Percentiles rank a stretch among this genome's conserved stretches.
phyloP scores from a whole-genome alignment of 169 alveolate genomes.

The Cryptosporidium tyzzeri region DNA sequence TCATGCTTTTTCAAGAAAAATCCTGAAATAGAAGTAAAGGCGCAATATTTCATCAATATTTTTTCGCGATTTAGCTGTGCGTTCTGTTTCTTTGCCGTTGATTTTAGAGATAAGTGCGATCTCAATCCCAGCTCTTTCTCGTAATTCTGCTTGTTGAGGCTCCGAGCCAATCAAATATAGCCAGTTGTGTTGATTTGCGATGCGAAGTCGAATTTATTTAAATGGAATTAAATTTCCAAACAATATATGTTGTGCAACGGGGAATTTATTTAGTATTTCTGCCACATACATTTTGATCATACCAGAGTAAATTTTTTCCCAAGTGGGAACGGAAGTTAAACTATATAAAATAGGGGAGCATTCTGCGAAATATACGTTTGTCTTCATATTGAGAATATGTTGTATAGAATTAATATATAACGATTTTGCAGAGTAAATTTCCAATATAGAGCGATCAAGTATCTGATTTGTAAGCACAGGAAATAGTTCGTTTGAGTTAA shows the following conservation, averaged over 20 bases:
- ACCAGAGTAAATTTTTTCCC: constrained; percentile 90
- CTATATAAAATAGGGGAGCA: constrained; percentile 94
- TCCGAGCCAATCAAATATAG: too few species aligned
- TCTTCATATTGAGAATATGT: constrained; percentile 86
- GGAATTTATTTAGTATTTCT: constrained; percentile 91
- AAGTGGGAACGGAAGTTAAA: constrained; percentile 78
- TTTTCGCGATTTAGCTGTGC: not conserved
- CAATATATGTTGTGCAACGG: constrained; percentile 91
- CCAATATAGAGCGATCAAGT: constrained; percentile 82
- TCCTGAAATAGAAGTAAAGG: not conserved
- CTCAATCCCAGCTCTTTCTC: too few species aligned
- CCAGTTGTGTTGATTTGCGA: not conserved
- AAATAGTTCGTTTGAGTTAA: constrained; percentile 70
- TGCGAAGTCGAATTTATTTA: not conserved
- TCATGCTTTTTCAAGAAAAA: not conserved
- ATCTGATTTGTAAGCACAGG: constrained; percentile 76
- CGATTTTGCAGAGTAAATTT: constrained; percentile 82
- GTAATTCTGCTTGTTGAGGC: not conserved
- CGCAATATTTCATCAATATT: too few species aligned
- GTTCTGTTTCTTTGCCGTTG: not conserved
- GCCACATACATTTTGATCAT: constrained; percentile 92
- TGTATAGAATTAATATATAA: constrained; percentile 90
- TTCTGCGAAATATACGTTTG: constrained; percentile 89
- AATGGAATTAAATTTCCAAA: constrained; percentile 89
- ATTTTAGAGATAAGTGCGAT: too few species aligned